These are phyloP conservation scores for Delonix regia DNA, from an alignment of 306 rosid species.

Conservation along the genomic window DNA sequence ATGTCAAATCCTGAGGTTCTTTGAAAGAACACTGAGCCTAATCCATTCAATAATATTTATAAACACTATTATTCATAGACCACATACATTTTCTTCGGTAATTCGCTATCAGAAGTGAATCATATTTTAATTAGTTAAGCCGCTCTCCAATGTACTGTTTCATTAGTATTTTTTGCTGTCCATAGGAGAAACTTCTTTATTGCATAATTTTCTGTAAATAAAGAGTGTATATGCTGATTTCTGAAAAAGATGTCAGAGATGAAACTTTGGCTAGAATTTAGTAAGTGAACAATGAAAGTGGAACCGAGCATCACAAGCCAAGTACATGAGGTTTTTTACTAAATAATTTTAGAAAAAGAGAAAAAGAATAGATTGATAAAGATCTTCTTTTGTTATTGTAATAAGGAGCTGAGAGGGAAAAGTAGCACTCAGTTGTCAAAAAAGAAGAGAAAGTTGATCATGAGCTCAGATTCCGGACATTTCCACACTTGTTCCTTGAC, in stretches of 20 bases:
- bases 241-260: slow-evolving; percentile 24
- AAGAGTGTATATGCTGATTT: slow-evolving; percentile 27
- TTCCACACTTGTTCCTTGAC: slow-evolving; percentile 7
- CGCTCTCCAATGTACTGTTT: slow-evolving; percentile 16
- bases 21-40: background rate
- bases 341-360: background rate
- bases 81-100: background rate
- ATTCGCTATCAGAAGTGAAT: background rate
- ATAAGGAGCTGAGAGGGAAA: background rate
- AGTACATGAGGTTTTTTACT: slow-evolving; percentile 17
- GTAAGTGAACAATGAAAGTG: slow-evolving; percentile 32
- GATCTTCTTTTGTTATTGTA: background rate
- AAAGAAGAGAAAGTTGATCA: slow-evolving; percentile 31
- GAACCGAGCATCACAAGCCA: slow-evolving; percentile 33
- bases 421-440: background rate
- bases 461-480: slow-evolving; percentile 11
- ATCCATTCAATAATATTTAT: background rate
- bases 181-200: slow-evolving; percentile 28
- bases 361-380: slow-evolving; percentile 20
- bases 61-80: background rate
- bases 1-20: background rate
- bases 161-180: slow-evolving; percentile 9
- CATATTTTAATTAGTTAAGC: slow-evolving; percentile 5
- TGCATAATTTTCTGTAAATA: slow-evolving; percentile 39
- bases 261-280: slow-evolving; percentile 14